These are phyloP conservation scores for Ascoidea tarda DNA, from an alignment of 805 yeast species.

Conservation along the genomic window DNA sequence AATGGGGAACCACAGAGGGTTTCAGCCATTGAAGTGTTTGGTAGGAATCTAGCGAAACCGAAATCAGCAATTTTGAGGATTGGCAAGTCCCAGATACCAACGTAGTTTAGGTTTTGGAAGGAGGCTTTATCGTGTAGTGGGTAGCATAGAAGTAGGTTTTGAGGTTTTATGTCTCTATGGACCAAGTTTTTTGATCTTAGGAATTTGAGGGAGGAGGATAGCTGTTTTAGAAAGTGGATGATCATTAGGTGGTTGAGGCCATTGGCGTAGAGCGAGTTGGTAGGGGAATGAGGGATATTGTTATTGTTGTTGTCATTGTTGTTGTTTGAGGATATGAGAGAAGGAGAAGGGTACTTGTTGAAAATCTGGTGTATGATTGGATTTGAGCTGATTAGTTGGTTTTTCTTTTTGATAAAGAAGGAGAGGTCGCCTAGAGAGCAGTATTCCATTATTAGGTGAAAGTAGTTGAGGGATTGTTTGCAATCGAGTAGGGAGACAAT, in stretches of 20 bases:
- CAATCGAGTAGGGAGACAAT: constrained; percentile 80
- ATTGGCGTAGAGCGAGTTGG: constrained; percentile 25
- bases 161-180: constrained; percentile 94
- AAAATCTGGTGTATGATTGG: constrained; percentile 69
- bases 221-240: constrained; percentile 74
- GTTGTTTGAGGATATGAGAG: constrained; percentile 13
- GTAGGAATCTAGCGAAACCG: constrained; percentile 92
- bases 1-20: constrained; percentile 95
- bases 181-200: constrained; percentile 74
- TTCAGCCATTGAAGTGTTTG: constrained; percentile 89
- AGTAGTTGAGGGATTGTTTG: constrained; percentile 60
- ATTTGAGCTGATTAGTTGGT: constrained; percentile 56
- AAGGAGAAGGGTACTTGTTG: constrained; percentile 74
- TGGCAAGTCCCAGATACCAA: constrained; percentile 83
- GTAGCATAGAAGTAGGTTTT: constrained; percentile 68
- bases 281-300: too few relatives aligned
- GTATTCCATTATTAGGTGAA: constrained; percentile 90
- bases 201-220: constrained; percentile 73
- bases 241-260: constrained; percentile 75
- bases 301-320: too few relatives aligned
- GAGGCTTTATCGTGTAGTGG: constrained; percentile 55
- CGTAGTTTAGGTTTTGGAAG: constrained; percentile 40
- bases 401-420: constrained; percentile 66
- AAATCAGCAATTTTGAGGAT: constrained; percentile 90
- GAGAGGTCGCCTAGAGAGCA: constrained; percentile 92